phyloP scores from a whole-genome alignment of 2,329 filamentous ascomycete species.

The Madurella fahalii region DNA sequence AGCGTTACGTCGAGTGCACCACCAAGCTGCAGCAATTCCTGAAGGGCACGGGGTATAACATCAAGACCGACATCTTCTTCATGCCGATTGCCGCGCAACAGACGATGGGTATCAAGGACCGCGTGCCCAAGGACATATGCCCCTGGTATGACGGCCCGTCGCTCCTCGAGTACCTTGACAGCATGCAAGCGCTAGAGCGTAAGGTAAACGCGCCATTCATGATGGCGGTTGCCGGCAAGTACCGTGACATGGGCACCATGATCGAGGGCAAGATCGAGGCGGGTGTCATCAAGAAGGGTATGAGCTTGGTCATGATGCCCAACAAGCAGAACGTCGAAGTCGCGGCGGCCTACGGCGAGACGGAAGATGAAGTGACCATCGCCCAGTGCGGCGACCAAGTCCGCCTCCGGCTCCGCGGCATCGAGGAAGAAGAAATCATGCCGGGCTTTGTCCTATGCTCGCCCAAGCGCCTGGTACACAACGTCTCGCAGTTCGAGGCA shows the following conservation, averaged over 20 bases:
- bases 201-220: conserved; percentile 99
- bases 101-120: conserved; percentile 80
- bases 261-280: conserved; percentile 94
- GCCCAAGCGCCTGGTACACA: conserved; percentile 88
- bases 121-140: conserved; percentile 69
- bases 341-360: conserved; percentile 86
- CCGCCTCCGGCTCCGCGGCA: conserved; percentile 83
- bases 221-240: conserved; percentile 97
- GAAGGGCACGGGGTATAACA: conserved; percentile 88
- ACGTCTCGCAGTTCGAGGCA: conserved; percentile 84
- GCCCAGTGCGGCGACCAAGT: conserved; percentile 94
- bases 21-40: conserved; percentile 84
- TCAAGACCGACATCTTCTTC: conserved; percentile 88
- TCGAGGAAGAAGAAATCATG: conserved; percentile 95
- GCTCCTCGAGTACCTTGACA: conserved; percentile 90
- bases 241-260: conserved; percentile 95
- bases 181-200: conserved; percentile 86
- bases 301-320: conserved; percentile 89
- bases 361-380: conserved; percentile 80
- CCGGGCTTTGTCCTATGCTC: conserved; percentile 96
- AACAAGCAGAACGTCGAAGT: conserved; percentile 79
- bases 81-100: conserved; percentile 95
- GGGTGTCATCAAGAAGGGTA: conserved; percentile 78
- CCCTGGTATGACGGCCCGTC: conserved; percentile 89
- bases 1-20: conserved; percentile 88